Evolutionary conservation across 2,329 filamentous ascomycete species (phyloP), one percentile per base, ranked within the genome.

Genomic region (Dactylella cylindrospora): DNA sequence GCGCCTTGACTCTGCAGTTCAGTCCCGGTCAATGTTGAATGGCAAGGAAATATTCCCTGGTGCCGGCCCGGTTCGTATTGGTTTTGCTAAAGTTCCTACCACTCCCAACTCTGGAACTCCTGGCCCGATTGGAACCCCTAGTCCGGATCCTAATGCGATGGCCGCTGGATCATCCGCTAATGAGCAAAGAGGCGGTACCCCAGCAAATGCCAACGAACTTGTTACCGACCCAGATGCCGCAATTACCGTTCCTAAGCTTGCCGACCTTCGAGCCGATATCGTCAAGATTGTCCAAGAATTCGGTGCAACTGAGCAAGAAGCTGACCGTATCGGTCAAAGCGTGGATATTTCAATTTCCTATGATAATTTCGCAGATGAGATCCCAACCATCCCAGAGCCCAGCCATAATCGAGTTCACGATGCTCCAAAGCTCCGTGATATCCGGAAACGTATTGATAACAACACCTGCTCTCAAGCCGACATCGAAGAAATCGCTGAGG

Each of bases 41-140:
- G 90, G 90, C 69, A 96, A 95, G 74, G 93, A 98, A 73, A 96
- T 98, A 62, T 98, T 98, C 77, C 93, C 93, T 6, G 93, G 93
- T 51, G 90, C 90, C 55, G 93, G 93, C 1, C 90, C 91, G 12
- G 88, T 97, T 55, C 82, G 91, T 46, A 97, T 98, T 72, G 95
- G 95, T 70, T 98, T 95, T 74, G 93, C 93, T 28, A 98, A 98
- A 75, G 91, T 93, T 20, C 90, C 90, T 15, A 95, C 89, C 43
- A 84, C 88, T 38, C 89, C 90, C 17, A 67, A 65, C 46, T 79
- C 73, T 64, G 85, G 88, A 66, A 96, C 93, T 0, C 91, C 93
- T 47, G 90, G 89, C 13, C 85, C 88, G 51, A 90, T 91, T 70
- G 89, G 90, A 25, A 80, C 84, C n/a, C 90, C 90, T 20, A 96